Percentiles rank a stretch among this genome's conserved stretches.
These are phyloP conservation scores for Heliamphora pulchella DNA, from an alignment of 179 eudicot genomes.

Conservation along the genomic window DNA sequence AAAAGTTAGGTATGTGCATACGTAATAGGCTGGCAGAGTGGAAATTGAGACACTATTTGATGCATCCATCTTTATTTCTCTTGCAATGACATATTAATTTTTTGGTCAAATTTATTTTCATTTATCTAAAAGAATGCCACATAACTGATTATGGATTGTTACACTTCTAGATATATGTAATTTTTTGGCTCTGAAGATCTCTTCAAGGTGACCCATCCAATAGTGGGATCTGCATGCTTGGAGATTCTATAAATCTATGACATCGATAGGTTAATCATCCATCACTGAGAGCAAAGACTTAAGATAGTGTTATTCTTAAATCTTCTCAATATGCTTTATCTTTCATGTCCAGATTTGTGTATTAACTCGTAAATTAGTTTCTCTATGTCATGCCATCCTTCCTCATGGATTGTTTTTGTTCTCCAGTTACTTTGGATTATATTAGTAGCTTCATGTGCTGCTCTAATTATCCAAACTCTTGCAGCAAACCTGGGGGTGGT, in stretches of 20 bases:
- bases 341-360: background rate
- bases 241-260: background rate
- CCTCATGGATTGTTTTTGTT: conserved; percentile 5
- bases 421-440: conserved; percentile 90
- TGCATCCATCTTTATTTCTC: background rate
- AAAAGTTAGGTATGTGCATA: too few species aligned
- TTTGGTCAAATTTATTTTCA: background rate
- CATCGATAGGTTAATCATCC: background rate
- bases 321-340: background rate
- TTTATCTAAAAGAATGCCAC: background rate
- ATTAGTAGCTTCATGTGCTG: conserved; percentile 87
- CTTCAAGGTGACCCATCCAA: background rate
- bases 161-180: background rate
- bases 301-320: too few species aligned
- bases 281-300: too few species aligned
- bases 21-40: too few species aligned
- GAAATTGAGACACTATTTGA: too few species aligned
- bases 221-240: background rate
- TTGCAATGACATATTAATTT: background rate
- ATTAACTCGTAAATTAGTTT: background rate
- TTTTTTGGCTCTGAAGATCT: background rate
- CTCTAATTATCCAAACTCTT: conserved; percentile 81
- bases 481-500: conserved; percentile 97
- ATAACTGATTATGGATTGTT: background rate
- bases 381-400: background rate